phyloP scores from a whole-genome alignment of 805 yeast species.

The Schwanniomyces vanrijiae region DNA sequence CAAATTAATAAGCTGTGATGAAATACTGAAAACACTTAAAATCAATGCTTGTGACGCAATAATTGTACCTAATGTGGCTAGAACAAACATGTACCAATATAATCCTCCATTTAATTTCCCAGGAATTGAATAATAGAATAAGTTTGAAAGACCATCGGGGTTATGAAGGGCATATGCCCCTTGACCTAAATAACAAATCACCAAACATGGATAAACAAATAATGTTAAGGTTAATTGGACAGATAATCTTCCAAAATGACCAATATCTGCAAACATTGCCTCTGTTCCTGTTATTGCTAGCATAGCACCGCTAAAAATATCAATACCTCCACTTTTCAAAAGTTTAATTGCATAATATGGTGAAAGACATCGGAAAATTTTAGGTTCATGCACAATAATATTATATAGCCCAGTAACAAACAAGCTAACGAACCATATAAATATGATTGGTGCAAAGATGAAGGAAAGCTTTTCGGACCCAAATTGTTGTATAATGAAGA shows the following conservation, averaged over 20 bases:
- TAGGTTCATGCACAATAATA: constrained; percentile 41
- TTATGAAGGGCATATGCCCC: constrained; percentile 46
- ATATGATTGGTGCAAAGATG: constrained; percentile 54
- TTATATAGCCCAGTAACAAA: constrained; percentile 47
- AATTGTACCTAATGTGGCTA: constrained; percentile 55
- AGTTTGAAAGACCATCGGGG: constrained; percentile 40
- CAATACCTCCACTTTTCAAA: constrained; percentile 39
- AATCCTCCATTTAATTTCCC: constrained; percentile 44
- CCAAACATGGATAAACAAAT: constrained; percentile 53
- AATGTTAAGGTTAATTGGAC: constrained; percentile 46
- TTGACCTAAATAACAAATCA: constrained; percentile 58
- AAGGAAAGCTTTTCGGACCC: constrained; percentile 52
- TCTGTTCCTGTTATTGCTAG: constrained; percentile 60
- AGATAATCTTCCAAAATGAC: constrained; percentile 53
- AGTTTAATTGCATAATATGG: constrained; percentile 53
- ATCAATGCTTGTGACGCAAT: constrained; percentile 64
- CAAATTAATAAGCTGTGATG: constrained; percentile 51
- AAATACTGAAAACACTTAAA: constrained; percentile 52
- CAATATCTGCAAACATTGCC: constrained; percentile 65
- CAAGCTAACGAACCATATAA: constrained; percentile 50
- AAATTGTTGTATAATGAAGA: constrained; percentile 48
- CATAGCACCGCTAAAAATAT: constrained; percentile 50
- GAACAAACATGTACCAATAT: constrained; percentile 51
- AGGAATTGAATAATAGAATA: constrained; percentile 52
- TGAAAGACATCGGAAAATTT: constrained; percentile 46